Conservation (phyloP, 2,329 filamentous ascomycete genomes). For the Paecilomyces niveus region DNA sequence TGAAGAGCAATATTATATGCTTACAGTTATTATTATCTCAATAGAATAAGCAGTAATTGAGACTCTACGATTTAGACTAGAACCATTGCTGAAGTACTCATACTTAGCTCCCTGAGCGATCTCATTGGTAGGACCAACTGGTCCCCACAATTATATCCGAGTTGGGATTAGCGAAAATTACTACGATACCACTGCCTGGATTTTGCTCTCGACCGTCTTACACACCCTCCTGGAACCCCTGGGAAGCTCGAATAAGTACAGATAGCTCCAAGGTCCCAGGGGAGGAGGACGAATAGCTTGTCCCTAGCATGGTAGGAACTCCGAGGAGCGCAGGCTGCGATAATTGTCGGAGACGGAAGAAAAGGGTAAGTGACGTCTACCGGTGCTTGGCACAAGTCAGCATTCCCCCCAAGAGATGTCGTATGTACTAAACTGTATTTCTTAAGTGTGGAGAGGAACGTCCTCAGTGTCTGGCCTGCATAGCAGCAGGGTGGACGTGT, state of each 20-base stretch:
- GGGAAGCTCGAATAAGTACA: background rate
- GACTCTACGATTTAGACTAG: no score
- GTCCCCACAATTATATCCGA: background rate
- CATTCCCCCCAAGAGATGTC: background rate
- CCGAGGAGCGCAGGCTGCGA: conserved; percentile 2
- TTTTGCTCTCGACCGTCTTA: background rate
- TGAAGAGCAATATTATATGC: no score
- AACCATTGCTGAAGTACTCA: no score
- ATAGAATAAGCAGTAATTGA: no score
- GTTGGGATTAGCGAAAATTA: background rate
- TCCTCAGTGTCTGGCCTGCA: conserved; percentile 1
- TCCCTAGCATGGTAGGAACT: conserved; percentile 1
- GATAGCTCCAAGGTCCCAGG: background rate
- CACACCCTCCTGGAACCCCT: background rate
- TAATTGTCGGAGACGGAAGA: conserved; percentile 3
- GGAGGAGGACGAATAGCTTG: background rate
- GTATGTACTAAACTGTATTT: background rate
- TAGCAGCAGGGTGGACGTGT: conserved; percentile 1
- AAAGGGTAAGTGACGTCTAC: background rate
- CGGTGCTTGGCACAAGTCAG: background rate
- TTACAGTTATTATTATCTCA: no score
- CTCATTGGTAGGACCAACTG: background rate
- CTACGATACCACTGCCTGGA: background rate
- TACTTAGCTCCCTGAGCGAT: background rate
- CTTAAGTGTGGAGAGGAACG: conserved; percentile 3